Evolutionary conservation across 495 filamentous ascomycete genomes (phyloP).

Genomic region (Glonium stellatum): DNA sequence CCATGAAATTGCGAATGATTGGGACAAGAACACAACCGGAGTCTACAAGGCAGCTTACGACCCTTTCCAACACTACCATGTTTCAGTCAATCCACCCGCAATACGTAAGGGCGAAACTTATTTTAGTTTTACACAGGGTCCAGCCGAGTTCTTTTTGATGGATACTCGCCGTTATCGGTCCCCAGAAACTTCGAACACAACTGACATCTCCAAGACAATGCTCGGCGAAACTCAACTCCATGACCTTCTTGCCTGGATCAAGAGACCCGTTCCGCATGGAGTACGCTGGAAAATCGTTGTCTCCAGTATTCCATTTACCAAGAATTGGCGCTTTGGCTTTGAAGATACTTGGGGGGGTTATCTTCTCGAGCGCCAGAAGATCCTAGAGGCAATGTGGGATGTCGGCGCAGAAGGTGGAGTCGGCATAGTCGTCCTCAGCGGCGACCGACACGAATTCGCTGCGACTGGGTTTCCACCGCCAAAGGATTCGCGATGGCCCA

Average conservation of each 20-base stretch:
- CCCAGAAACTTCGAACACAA: constrained; percentile 42
- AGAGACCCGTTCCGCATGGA: constrained; percentile 57
- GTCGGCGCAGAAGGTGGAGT: constrained; percentile 57
- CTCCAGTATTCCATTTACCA: constrained; percentile 86
- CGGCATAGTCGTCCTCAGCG: constrained; percentile 77
- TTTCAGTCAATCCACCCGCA: constrained; percentile 70
- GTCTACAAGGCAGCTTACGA: constrained; percentile 72
- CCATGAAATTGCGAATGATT: constrained; percentile 93
- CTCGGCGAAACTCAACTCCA: constrained; percentile 72
- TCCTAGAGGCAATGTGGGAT: constrained; percentile 90
- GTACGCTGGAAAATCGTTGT: constrained; percentile 91
- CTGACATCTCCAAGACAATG: constrained; percentile 62
- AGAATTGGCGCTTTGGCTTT: constrained; percentile 83
- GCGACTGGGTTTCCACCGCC: constrained; percentile 83
- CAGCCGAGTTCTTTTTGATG: constrained; percentile 87
- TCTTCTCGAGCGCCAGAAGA: constrained; percentile 63
- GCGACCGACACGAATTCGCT: constrained; percentile 91
- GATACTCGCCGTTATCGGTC: constrained; percentile 85
- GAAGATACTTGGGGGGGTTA: constrained; percentile 92
- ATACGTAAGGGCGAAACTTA: constrained; percentile 59
- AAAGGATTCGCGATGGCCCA: constrained; percentile 45
- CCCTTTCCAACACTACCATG: constrained; percentile 81
- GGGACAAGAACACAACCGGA: constrained; percentile 65
- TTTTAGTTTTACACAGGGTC: constrained; percentile 80
- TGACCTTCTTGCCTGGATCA: constrained; percentile 72